Evolutionary conservation across 305 asterid species (phyloP), one percentile per base, ranked within the genome.

Genomic region (Striga hermonthica): DNA sequence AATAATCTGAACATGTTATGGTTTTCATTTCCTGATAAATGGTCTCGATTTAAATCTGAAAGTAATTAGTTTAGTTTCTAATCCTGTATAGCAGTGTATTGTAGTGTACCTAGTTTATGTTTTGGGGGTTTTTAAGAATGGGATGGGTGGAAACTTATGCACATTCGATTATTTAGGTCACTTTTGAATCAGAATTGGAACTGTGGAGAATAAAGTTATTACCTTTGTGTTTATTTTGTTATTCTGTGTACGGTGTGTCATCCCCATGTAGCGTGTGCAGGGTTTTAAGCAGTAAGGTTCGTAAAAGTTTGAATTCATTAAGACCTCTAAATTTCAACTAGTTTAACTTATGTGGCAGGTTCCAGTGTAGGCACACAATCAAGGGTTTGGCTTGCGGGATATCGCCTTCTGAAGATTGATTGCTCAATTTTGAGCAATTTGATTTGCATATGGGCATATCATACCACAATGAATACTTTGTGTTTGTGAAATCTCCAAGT

Each of bases 281-380:
- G 4, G 47, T 7, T 41, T 41, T 41, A 6, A 22, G 31, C 47
- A 41, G n/a, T 45, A 9, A 9, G 50, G n/a, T 45, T 10, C 9
- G 13, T 4, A 45, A 15, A 41, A 72, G 55, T 53, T 45, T 34
- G 43, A 57, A n/a, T 43, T 52, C 22, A 36, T 49, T 31, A 59
- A 9, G 5, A 36, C 38, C 34, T 41, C 22, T 36, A 49, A 50
- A 39, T 43, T 43, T 44, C 49, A 41, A 12, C 2, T 44, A 64
- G 60, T 64, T 75, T 40, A 57, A 40, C 56, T 64, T 34, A 11
- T 15, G 4, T 69, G 68, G 60, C 73, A 91, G 98, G 98, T 91
- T 89, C 70, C 95, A 86, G 56, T 89, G 98, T 69, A 86, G 84
- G 69, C 94, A 92, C 70, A 72, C 78, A 34, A 84, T 92, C 77